Evolutionary conservation across 257 asterid species (phyloP).

Genomic region (Solanum gandarillasii): DNA sequence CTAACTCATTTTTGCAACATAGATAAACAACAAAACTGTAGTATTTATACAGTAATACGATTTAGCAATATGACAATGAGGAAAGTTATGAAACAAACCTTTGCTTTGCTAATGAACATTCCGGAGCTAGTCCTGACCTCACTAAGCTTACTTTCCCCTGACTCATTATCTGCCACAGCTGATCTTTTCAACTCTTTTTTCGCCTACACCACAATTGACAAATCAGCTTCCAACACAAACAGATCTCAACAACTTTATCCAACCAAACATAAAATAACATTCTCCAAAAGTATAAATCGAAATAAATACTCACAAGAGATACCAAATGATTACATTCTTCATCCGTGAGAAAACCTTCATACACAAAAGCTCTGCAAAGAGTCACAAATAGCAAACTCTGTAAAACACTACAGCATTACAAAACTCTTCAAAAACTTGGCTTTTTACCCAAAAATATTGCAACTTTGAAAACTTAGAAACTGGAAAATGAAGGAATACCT

Average conservation of each 20-base stretch:
- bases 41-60: background rate
- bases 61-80: background rate
- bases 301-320: constrained; percentile 55
- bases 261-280: background rate
- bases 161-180: constrained; percentile 69
- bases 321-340: constrained; percentile 86
- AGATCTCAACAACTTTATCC: background rate
- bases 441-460: background rate
- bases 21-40: background rate
- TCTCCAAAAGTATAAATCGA: background rate
- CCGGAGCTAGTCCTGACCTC: constrained; percentile 97
- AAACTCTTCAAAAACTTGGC: background rate
- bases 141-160: constrained; percentile 68
- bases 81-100: constrained; percentile 34
- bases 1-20: background rate
- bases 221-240: background rate
- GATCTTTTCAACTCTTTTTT: constrained; percentile 88
- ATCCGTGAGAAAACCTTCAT: constrained; percentile 79
- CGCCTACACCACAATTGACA: constrained; percentile 36
- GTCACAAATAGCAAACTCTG: background rate
- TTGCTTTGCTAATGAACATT: constrained; percentile 71
- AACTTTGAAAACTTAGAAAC: background rate
- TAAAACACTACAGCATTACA: background rate
- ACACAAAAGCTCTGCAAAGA: constrained; percentile 69
- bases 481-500: background rate